Conservation (phyloP, 192 early-diverging fungal species). For the Umbelopsis vinacea region DNA sequence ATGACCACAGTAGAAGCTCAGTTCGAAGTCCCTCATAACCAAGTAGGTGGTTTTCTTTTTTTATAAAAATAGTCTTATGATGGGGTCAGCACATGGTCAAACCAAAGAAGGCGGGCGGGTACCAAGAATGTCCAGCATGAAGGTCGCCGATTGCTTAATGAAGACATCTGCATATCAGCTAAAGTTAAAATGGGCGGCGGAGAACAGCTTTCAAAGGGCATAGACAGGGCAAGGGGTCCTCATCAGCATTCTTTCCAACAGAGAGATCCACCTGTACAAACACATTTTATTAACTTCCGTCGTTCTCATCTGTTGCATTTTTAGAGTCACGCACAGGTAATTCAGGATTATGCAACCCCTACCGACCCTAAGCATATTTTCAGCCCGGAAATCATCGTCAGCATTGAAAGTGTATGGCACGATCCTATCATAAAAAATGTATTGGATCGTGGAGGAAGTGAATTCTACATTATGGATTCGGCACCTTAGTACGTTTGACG, state of each 20-base stretch:
- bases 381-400: constrained; percentile 57
- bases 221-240: neutral
- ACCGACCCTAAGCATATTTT: constrained; percentile 30
- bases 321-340: neutral
- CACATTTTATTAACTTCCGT: neutral
- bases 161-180: neutral
- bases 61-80: neutral
- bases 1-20: neutral
- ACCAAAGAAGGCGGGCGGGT: no score
- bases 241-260: neutral
- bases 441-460: constrained; percentile 61
- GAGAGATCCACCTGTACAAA: neutral
- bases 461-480: constrained; percentile 82
- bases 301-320: neutral
- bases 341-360: constrained; percentile 1
- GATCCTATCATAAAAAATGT: constrained; percentile 62
- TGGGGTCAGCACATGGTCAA: neutral
- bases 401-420: constrained; percentile 64
- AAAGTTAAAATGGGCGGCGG: neutral
- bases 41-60: constrained; percentile 1
- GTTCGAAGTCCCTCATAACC: neutral
- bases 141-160: neutral
- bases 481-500: constrained; percentile 64
- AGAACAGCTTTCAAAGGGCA: neutral
- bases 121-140: no score